A percentile compares a stretch with the other conserved stretches of the same genome.
Evolutionary conservation across 169 alveolate genomes (phyloP).

Genomic region (Cryptosporidium sp.): DNA sequence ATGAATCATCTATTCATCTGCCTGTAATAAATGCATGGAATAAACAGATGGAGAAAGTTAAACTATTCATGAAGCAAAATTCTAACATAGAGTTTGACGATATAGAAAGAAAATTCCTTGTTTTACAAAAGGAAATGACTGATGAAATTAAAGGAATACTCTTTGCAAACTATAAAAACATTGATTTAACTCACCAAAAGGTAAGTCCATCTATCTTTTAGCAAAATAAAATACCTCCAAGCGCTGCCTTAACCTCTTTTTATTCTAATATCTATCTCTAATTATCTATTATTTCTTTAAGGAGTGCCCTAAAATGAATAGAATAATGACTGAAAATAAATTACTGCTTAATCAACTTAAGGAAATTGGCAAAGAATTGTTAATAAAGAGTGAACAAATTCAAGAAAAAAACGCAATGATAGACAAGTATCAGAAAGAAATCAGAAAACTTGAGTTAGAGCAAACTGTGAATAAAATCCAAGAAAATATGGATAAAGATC

Average conservation of each 20-base stretch:
- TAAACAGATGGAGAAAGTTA: conserved; percentile 59
- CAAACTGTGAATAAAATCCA: conserved; percentile 60
- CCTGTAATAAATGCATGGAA: conserved; percentile 71
- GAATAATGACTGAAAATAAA: conserved; percentile 39
- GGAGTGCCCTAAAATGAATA: conserved; percentile 54
- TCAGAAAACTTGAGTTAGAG: conserved; percentile 49
- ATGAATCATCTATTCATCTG: conserved; percentile 37
- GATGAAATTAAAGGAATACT: conserved; percentile 60
- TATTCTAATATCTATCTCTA: neutral
- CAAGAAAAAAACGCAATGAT: conserved; percentile 29
- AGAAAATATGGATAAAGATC: conserved; percentile 67
- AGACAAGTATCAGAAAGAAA: conserved; percentile 58
- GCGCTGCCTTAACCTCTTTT: neutral
- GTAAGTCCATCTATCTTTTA: neutral
- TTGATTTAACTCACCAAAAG: conserved; percentile 1
- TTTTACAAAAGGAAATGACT: conserved; percentile 43
- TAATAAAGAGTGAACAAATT: conserved; percentile 34
- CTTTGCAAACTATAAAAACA: conserved; percentile 32
- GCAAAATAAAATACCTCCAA: too few relatives aligned
- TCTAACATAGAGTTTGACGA: conserved; percentile 3
- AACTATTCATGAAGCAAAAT: conserved; percentile 16
- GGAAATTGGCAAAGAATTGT: conserved; percentile 36
- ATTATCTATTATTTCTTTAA: neutral
- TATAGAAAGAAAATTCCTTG: conserved; percentile 8
- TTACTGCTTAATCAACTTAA: conserved; percentile 44